These are phyloP conservation scores for Arthromyces matolae DNA, from an alignment of 768 basidiomycete genomes.

Conservation along the genomic window DNA sequence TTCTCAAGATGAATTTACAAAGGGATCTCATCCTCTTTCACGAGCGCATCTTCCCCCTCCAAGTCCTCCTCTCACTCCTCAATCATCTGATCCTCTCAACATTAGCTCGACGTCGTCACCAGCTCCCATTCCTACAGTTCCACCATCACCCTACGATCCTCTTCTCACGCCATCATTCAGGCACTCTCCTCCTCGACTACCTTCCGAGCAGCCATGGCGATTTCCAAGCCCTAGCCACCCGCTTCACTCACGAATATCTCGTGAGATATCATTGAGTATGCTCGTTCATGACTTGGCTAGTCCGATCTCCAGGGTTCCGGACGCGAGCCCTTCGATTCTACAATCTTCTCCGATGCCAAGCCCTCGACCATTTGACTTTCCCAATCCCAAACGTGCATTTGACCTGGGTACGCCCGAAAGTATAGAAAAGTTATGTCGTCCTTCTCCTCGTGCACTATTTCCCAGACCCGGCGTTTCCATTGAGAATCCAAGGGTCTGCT, in stretches of 20 bases:
- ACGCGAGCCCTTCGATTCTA: slow-evolving; percentile 30
- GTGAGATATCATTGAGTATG: slow-evolving; percentile 64
- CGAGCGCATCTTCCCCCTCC: slow-evolving; percentile 19
- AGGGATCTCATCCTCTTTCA: slow-evolving; percentile 18
- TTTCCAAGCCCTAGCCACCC: slow-evolving; percentile 79
- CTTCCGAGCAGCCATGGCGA: slow-evolving; percentile 80
- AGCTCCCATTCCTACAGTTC: slow-evolving; percentile 34
- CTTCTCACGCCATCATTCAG: slow-evolving; percentile 71
- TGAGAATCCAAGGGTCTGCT: slow-evolving; percentile 27
- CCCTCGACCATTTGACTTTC: slow-evolving; percentile 16
- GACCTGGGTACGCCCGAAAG: slow-evolving; percentile 31
- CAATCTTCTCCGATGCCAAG: slow-evolving; percentile 35
- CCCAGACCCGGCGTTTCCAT: slow-evolving; percentile 31
- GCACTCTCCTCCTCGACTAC: slow-evolving; percentile 70
- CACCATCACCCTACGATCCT: slow-evolving; percentile 76
- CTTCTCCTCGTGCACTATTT: slow-evolving; percentile 39
- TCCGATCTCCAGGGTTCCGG: slow-evolving; percentile 37
- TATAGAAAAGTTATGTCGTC: slow-evolving; percentile 27
- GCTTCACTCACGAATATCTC: slow-evolving; percentile 58
- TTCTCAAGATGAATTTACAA: slow-evolving; percentile 23
- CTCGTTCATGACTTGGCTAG: slow-evolving; percentile 52
- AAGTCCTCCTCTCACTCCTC: slow-evolving; percentile 37
- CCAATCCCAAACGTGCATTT: slow-evolving; percentile 19
- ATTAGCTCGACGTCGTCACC: slow-evolving; percentile 27
- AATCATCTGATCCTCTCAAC: slow-evolving; percentile 29